Conservation (phyloP, 2,329 filamentous ascomycete genomes). For the Aphanocladium album region DNA sequence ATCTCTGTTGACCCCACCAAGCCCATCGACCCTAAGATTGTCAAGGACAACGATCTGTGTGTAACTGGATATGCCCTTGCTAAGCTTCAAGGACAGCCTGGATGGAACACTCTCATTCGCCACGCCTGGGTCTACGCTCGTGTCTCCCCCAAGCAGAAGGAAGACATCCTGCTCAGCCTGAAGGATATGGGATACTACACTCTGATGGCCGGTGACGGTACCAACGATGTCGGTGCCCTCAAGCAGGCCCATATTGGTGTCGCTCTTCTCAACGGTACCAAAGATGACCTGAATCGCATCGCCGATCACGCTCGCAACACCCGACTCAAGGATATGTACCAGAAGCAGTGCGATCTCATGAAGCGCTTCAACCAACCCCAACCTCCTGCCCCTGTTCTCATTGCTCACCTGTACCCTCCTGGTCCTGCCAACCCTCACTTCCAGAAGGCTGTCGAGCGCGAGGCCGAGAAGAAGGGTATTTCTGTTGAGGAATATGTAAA, state of each 20-base stretch:
- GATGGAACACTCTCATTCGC: slow-evolving; percentile 71
- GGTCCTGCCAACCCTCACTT: slow-evolving; percentile 92
- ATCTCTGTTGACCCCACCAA: slow-evolving; percentile 81
- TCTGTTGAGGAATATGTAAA: slow-evolving; percentile 54
- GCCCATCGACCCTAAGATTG: slow-evolving; percentile 73
- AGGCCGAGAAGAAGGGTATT: slow-evolving; percentile 73
- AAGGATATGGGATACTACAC: slow-evolving; percentile 98
- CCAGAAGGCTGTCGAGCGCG: slow-evolving; percentile 82
- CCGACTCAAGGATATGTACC: slow-evolving; percentile 98
- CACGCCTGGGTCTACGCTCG: slow-evolving; percentile 97
- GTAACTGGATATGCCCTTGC: slow-evolving; percentile 90
- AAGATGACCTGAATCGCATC: slow-evolving; percentile 85
- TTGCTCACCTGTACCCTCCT: slow-evolving; percentile 91
- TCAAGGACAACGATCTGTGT: slow-evolving; percentile 85
- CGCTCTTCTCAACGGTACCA: slow-evolving; percentile 89
- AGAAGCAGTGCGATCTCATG: slow-evolving; percentile 92
- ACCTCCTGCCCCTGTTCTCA: slow-evolving; percentile 86
- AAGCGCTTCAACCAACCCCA: slow-evolving; percentile 87
- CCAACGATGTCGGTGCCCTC: slow-evolving; percentile 93
- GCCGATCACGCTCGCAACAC: slow-evolving; percentile 89
- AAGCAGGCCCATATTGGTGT: slow-evolving; percentile 98
- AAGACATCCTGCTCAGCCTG: slow-evolving; percentile 92
- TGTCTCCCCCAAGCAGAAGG: slow-evolving; percentile 97
- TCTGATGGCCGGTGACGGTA: slow-evolving; percentile 97
- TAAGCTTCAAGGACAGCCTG: slow-evolving; percentile 78